Conservation (phyloP, 768 basidiomycete species). For the Tricholoma flavovirens region DNA sequence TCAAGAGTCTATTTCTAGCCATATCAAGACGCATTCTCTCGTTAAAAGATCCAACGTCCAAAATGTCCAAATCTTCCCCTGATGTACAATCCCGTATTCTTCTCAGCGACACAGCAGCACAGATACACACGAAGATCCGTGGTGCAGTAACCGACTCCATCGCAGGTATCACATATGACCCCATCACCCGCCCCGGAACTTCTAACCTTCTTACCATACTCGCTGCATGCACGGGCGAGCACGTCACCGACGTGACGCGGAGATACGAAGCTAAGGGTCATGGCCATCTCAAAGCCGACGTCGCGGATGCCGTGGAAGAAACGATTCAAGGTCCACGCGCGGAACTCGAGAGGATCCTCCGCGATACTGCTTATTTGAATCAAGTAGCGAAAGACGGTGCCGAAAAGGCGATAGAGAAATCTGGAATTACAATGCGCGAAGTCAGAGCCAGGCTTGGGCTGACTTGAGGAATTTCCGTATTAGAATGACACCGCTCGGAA, state of each 20-base stretch:
- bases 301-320: slow-evolving; percentile 68
- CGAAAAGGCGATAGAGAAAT: slow-evolving; percentile 53
- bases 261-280: slow-evolving; percentile 53
- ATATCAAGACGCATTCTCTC: slow-evolving; percentile 80
- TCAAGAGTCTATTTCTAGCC: slow-evolving; percentile 37
- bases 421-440: slow-evolving; percentile 55
- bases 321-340: slow-evolving; percentile 58
- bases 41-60: slow-evolving; percentile 75
- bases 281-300: slow-evolving; percentile 65
- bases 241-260: slow-evolving; percentile 38
- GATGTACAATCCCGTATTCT: slow-evolving; percentile 77
- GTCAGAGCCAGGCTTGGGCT: slow-evolving; percentile 68
- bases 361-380: slow-evolving; percentile 54
- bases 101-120: slow-evolving; percentile 62
- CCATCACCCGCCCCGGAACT: slow-evolving; percentile 70
- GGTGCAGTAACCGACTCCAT: slow-evolving; percentile 83
- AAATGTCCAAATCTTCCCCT: slow-evolving; percentile 95
- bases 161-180: slow-evolving; percentile 73
- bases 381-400: slow-evolving; percentile 62
- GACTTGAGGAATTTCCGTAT: not conserved
- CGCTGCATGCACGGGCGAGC: slow-evolving; percentile 58
- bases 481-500: too few species aligned
- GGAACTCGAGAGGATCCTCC: slow-evolving; percentile 61
- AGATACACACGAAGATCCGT: slow-evolving; percentile 68
- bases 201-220: slow-evolving; percentile 80